Base-by-base conservation (phyloP, 2,329 filamentous ascomycete species). In the Cercospora janseana region DNA sequence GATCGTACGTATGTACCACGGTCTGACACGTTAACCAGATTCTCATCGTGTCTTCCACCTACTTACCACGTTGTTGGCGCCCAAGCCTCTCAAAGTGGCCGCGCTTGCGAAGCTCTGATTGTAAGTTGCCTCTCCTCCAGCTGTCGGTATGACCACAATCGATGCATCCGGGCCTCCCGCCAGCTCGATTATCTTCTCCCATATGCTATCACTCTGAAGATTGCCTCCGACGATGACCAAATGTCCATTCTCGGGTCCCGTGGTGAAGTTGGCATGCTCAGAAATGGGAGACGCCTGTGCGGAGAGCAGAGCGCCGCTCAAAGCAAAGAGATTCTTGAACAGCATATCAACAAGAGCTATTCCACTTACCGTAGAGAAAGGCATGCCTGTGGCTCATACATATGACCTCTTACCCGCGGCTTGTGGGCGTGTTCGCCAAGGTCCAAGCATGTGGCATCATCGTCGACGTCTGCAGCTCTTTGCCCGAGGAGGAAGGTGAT, bases 1-100 rank as follows among this genome's bases (percentile, higher is more conserved):
- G 56, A 15, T 60, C 58, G 46, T 60, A 59, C 4, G 58, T 59
- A 37, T 60, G 58, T 2, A 60, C 45, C 4, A 60, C 56, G 4
- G 45, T 45, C 41, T 45, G 27, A 15, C 15, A n/a, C 34, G 12
- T 16, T 21, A 9, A 37, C 16, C 34, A 23, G 7, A 6, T 10
- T 3, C 3, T 16, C 34, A n/a, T 20, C 2, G 8, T 2, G 12
- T n/a, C 3, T 13, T 3, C 1, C 15, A 18, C 6, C 15, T 13
- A 23, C 41, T 34, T 18, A 45, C 54, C 2, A 60, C 58, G 16
- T 60, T 56, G 23, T 34, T 56, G 4, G 56, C 56, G 13, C 58
- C 58, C n/a, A 57, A 42, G 0, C 44, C 34, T 9, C 56, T 52
- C 3, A 59, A 46, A 4, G 56, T 49, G 13, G 32, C 50, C 2